Base-by-base conservation (phyloP, 2,329 filamentous ascomycete species). In the Aspergillus novofumigatus region DNA sequence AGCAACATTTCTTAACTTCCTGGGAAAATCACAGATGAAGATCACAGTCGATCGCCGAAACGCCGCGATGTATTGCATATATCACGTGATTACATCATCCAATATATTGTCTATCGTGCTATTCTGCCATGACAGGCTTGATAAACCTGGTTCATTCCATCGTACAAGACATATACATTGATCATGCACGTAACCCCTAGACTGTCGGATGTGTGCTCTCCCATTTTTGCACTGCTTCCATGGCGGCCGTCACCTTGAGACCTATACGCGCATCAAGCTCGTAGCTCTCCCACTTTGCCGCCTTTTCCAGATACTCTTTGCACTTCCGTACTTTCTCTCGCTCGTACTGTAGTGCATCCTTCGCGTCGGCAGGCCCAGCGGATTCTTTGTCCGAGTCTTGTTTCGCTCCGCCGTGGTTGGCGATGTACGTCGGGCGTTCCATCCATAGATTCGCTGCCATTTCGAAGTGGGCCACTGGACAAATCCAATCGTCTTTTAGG, bases 381-480 rank as follows among this genome's bases (percentile, higher is more conserved):
- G 49, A 25, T 9, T 21, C 26, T 11, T 49, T 25, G 35, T 54
- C 45, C 1, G 29, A 17, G 2, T 42, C 25, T 8, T 53, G 38
- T 32, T 45, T n/a, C 9, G 59, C 48, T 21, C 55, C 57, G 14
- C 67, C 62, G 54, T 74, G 65, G 32, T 76, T 29, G 72, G 72
- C 55, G 41, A 66, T 54, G 61, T 75, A 80, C 52, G 60, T 74
- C 58, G 70, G 71, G 8, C 79, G 65, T 66, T 93, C 88, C 56
- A 83, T 81, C 92, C 93, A 99, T 1, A 87, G 78, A 54, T 90
- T 85, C 7, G 89, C 91, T 0, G 86, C 92, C 78, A 94, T 85
- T 75, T 99, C 94, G 73, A 97, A 97, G 63, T 91, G 81, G 1
- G 89, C 91, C 0, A 87, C 85, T 0, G 93, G 90, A 81, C 87